A percentile compares a stretch with the other conserved stretches of the same genome.
Evolutionary conservation across 176 grass and related monocot genomes (phyloP).

Genomic region (Poa annua): DNA sequence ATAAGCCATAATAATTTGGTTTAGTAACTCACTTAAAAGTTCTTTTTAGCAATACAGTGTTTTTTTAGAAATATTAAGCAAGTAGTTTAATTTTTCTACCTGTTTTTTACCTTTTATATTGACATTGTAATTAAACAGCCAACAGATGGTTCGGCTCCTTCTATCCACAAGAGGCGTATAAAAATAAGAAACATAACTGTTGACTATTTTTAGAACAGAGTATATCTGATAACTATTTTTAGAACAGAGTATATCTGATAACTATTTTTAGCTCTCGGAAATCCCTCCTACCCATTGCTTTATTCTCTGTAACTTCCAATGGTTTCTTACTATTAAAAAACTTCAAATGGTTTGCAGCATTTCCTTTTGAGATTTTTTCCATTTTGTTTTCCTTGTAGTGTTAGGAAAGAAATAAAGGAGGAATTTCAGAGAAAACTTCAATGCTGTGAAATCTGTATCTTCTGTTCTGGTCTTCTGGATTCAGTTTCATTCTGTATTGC

Average conservation of each 20-base stretch:
- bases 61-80: conserved; percentile 9
- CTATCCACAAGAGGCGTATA: conserved; percentile 22
- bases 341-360: conserved; percentile 36
- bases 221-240: conserved; percentile 42
- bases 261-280: conserved; percentile 50
- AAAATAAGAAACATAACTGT: neutral
- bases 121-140: neutral
- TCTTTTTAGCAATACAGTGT: neutral
- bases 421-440: conserved; percentile 16
- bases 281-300: conserved; percentile 23
- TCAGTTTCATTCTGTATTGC: conserved; percentile 12
- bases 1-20: conserved; percentile 16
- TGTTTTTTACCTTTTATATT: neutral
- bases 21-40: neutral
- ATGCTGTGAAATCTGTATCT: conserved; percentile 23
- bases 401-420: conserved; percentile 25
- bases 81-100: neutral
- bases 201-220: conserved; percentile 41
- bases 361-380: conserved; percentile 34
- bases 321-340: conserved; percentile 24
- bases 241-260: conserved; percentile 16
- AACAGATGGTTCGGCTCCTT: neutral
- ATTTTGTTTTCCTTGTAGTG: neutral
- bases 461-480: conserved; percentile 21
- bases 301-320: conserved; percentile 33